Base-by-base conservation (phyloP, 2,329 filamentous ascomycete genomes). In the Neofusicoccum parvum region DNA sequence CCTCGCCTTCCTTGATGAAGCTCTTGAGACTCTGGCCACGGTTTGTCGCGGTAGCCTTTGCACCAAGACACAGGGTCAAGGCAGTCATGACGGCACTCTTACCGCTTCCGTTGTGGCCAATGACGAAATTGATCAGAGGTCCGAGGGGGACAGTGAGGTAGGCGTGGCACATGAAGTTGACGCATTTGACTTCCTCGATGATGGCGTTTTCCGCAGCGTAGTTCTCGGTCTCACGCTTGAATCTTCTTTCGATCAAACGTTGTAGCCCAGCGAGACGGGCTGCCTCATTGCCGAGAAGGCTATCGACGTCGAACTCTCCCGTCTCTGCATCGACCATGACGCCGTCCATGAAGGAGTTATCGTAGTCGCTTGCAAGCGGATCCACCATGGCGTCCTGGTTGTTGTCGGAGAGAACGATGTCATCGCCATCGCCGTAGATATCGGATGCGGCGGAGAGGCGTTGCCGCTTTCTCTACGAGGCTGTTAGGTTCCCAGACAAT, bases 41-140 rank as follows among this genome's bases (percentile, higher is more conserved):
- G 73, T 98, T 98, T 3, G 95, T 98, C 15, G 92, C 88, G 64
- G 92, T 92, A 1, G 95, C 94, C 77, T 97, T 98, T 20, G 92
- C 94, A 67, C 95, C 95, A n/a, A 99, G 83, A 73, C 95, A 98
- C 39, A 99, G 84, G 0, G 93, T 97, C 69, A 99, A 87, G 4
- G 93, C 95, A 0, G 95, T 98, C 34, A 99, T 81, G 14, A 98
- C 90, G 2, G 95, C 95, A 76, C 95, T 99, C 81, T 99, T 99
- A 41, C 95, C 95, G 75, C 94, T 98, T 37, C 95, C 95, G 75
- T 99, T 99, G 77, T 97, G 93, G 15, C 95, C 95, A 64, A 97
- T 94, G 68, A 99, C 94, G 79, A 99, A 99, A 78, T 99, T 99
- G 77, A 99, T 96, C 43, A 97, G 82, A 0, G 95, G 95, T 0